These are phyloP conservation scores for Ceratobasidium sp. DNA, from an alignment of 1,284 basidiomycete genomes.

Conservation along the genomic window DNA sequence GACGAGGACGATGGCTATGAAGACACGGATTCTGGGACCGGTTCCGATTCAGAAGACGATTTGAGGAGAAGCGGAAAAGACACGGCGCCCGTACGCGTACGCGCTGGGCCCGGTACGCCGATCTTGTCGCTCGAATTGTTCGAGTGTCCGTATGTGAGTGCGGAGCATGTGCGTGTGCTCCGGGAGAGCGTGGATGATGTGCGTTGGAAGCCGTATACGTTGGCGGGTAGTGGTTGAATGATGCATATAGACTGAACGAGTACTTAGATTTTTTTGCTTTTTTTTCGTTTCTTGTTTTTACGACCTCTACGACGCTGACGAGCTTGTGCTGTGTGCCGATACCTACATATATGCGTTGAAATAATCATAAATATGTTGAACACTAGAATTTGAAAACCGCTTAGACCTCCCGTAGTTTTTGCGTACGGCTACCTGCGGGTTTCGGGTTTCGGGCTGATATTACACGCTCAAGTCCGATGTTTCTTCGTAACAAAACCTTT, in stretches of 20 bases:
- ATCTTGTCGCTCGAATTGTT: slow-evolving; percentile 34
- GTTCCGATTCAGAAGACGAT: slow-evolving; percentile 9
- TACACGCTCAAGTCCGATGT: no score
- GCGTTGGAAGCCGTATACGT: slow-evolving; percentile 31
- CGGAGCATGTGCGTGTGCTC: slow-evolving; percentile 30
- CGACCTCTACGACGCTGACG: not conserved
- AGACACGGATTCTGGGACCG: slow-evolving; percentile 8
- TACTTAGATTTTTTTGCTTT: no score
- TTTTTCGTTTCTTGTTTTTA: no score
- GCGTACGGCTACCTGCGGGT: no score
- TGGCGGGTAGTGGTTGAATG: not conserved
- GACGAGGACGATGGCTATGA: not conserved
- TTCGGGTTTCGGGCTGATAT: no score
- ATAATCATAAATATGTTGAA: not conserved
- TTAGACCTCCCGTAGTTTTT: no score
- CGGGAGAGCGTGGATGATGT: slow-evolving; percentile 41
- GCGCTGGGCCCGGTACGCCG: slow-evolving; percentile 30
- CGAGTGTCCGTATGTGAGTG: slow-evolving; percentile 40
- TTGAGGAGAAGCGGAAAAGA: not conserved
- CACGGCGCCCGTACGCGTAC: not conserved
- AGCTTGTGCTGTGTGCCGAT: not conserved
- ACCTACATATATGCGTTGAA: not conserved
- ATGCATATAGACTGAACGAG: not conserved
- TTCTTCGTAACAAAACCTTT: no score
- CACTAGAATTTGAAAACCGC: no score